Evolutionary conservation across 768 basidiomycete species (phyloP), one percentile per base, ranked within the genome.

Genomic region (Russula earlei): DNA sequence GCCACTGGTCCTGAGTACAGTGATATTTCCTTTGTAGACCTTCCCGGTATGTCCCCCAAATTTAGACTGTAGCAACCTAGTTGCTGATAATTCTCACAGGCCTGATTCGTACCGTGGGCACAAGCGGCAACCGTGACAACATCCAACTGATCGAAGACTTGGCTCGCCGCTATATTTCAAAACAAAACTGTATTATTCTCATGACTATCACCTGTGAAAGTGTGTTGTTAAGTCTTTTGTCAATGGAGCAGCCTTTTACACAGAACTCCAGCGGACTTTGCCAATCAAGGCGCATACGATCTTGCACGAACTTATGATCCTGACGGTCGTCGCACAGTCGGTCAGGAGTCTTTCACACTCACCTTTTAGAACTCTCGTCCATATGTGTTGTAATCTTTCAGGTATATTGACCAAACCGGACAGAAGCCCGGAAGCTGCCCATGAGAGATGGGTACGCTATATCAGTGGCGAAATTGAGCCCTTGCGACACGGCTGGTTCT

Each of bases 371-470:
- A 27, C 29, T 58, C 63, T 41, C 24, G 53, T 42, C 33, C 8
- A 62, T 24, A 33, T 14, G 31, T 15, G 3, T 17, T 14, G 11
- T 43, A 20, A 33, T 33, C 25, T 29, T 5, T n/a, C 14, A 70
- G 69, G 69, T 19, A 67, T 70, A 2, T 45, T 70, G 34, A 70
- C 69, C 33, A 70, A 70, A 36, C 67, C 68, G 2, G 69, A 70
- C 52, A 61, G 64, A 19, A 65, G 65, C 33, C 64, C 61, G 38
- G 34, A 44, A 10, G 56, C 58, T 6, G 52, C 56, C 2, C 55
- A 63, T 12, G 48, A 47, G 10, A 60, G 55, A 43, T 69, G 69
- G 68, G 40, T 63, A 24, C 20, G 17, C 0, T 62, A 36, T 36
- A 34, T 52, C 34, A 9, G 12, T 20, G 43, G 45, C 15, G 52